These are phyloP conservation scores for Arthrobotrys entomopaga DNA, from an alignment of 2,329 filamentous ascomycete genomes.

Conservation along the genomic window DNA sequence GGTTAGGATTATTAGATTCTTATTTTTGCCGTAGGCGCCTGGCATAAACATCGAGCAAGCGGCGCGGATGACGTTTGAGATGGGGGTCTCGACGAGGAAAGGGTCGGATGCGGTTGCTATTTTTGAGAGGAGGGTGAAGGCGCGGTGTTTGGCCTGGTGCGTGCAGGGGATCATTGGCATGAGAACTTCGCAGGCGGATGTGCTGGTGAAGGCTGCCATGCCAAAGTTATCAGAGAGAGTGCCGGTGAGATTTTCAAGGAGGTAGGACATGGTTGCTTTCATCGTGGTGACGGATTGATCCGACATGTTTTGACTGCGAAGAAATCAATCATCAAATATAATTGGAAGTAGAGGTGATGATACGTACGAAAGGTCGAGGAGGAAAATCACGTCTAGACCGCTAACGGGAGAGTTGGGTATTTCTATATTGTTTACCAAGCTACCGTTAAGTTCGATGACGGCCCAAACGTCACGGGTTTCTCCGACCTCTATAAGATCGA, in stretches of 20 bases:
- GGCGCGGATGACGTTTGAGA: conserved; percentile 41
- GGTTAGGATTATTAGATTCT: conserved; percentile 45
- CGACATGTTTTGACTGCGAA: conserved; percentile 46
- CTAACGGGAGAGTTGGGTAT: neutral
- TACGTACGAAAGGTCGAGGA: conserved; percentile 49
- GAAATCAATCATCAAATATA: neutral
- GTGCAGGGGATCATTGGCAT: conserved; percentile 38
- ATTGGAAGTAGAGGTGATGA: neutral
- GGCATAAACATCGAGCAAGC: conserved; percentile 49
- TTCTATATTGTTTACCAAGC: conserved; percentile 44
- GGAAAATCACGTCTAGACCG: conserved; percentile 39
- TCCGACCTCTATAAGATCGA: conserved; percentile 27
- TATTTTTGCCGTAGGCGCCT: conserved; percentile 31
- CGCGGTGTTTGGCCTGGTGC: conserved; percentile 46
- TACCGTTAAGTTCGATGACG: conserved; percentile 40
- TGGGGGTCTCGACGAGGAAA: conserved; percentile 28
- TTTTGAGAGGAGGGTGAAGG: conserved; percentile 23
- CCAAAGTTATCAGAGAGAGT: conserved; percentile 31
- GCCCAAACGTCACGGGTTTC: conserved; percentile 36
- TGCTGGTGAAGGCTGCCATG: conserved; percentile 42
- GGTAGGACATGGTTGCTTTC: conserved; percentile 23
- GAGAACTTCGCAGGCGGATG: conserved; percentile 36
- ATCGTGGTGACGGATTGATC: conserved; percentile 34
- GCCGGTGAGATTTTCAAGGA: conserved; percentile 42
- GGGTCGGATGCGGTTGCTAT: conserved; percentile 24